phyloP scores from a whole-genome alignment of 768 basidiomycete species.

The Suillus placidus region DNA sequence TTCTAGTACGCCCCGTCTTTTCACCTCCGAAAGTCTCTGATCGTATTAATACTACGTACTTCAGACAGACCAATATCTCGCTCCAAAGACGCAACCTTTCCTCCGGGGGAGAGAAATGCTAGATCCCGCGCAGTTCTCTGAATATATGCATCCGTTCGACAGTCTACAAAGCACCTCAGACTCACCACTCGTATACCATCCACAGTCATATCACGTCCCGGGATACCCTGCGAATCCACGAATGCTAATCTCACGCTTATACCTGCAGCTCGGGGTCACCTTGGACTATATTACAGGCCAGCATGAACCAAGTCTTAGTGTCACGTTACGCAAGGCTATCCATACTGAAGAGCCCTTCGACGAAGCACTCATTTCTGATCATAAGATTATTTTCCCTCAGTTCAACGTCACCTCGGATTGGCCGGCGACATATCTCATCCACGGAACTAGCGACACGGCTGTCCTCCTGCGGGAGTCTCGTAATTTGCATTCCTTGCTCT shows the following conservation, averaged over 20 bases:
- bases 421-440: slow-evolving; percentile 51
- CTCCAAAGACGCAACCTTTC: slow-evolving; percentile 51
- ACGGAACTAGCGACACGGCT: slow-evolving; percentile 51
- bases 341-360: slow-evolving; percentile 28
- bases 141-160: slow-evolving; percentile 49
- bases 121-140: slow-evolving; percentile 46
- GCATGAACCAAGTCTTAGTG: slow-evolving; percentile 51
- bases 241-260: slow-evolving; percentile 58
- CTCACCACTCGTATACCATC: slow-evolving; percentile 51
- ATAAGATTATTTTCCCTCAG: slow-evolving; percentile 50
- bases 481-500: slow-evolving; percentile 37
- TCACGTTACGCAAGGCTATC: slow-evolving; percentile 32
- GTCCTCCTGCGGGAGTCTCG: slow-evolving; percentile 47
- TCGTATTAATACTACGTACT: slow-evolving; percentile 6
- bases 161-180: slow-evolving; percentile 36
- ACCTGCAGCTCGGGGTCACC: slow-evolving; percentile 57
- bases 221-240: slow-evolving; percentile 66
- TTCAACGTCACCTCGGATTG: slow-evolving; percentile 39
- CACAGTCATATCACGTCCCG: slow-evolving; percentile 47
- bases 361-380: slow-evolving; percentile 16
- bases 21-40: background rate
- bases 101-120: slow-evolving; percentile 58
- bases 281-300: slow-evolving; percentile 60
- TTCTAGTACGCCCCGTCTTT: slow-evolving; percentile 38
- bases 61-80: slow-evolving; percentile 56